Conservation (phyloP, 2,329 filamentous ascomycete species). For the Talaromyces sp. region DNA sequence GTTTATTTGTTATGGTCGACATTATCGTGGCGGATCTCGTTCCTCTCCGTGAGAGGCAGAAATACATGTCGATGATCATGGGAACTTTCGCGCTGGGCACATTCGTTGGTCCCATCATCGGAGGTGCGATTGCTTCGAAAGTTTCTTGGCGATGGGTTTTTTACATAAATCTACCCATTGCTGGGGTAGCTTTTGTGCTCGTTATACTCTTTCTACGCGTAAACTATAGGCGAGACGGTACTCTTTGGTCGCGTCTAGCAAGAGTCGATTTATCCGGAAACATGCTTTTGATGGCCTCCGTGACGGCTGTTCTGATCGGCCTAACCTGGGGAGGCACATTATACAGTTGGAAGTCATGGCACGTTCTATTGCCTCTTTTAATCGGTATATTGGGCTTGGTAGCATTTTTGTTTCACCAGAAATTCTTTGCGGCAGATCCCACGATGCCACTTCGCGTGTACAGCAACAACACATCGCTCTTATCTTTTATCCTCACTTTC, state of each 20-base stretch:
- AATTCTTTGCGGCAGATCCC: not conserved
- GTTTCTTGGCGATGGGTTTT: not conserved
- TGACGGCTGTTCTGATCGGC: not conserved
- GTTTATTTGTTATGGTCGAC: slow-evolving; percentile 47
- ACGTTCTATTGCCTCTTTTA: not conserved
- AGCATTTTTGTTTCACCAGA: not conserved
- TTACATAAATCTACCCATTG: not conserved
- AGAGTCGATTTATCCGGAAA: not conserved
- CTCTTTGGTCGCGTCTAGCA: not conserved
- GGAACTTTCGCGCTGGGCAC: not conserved
- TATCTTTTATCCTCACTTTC: not conserved
- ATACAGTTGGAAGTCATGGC: not conserved
- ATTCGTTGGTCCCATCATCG: not conserved
- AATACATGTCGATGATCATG: not conserved
- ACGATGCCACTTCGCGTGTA: not conserved
- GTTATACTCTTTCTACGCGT: not conserved
- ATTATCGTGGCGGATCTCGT: slow-evolving; percentile 52
- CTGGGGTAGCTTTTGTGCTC: not conserved
- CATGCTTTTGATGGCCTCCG: not conserved
- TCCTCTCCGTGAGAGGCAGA: slow-evolving; percentile 24
- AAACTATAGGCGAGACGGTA: not conserved
- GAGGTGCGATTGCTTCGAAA: not conserved
- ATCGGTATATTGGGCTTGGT: not conserved
- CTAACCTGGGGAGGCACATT: not conserved
- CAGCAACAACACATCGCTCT: not conserved